A percentile compares a stretch with the other conserved stretches of the same genome.
These are phyloP conservation scores for Ophiosphaerella korrae DNA, from an alignment of 2,329 filamentous ascomycete species.

Conservation along the genomic window DNA sequence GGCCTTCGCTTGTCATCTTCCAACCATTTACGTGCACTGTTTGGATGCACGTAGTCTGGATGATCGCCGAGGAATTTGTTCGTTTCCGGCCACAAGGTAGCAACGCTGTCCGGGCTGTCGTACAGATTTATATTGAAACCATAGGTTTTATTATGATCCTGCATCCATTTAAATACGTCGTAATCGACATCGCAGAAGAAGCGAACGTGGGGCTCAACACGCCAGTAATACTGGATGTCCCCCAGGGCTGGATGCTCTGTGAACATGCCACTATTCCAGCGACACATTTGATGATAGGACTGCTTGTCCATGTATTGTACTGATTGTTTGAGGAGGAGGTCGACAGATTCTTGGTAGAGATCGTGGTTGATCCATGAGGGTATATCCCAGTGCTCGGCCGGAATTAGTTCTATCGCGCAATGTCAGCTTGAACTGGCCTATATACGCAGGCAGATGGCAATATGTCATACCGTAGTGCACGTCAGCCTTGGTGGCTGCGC, in stretches of 20 bases:
- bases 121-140: conserved; percentile 98
- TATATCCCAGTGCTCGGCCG: conserved; percentile 91
- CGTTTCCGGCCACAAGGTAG: conserved; percentile 93
- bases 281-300: conserved; percentile 98
- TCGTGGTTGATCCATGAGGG: conserved; percentile 92
- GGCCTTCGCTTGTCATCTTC: conserved; percentile 78
- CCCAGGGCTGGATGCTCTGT: conserved; percentile 91
- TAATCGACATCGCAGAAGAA: conserved; percentile 99
- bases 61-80: conserved; percentile 86
- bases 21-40: conserved; percentile 88
- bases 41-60: conserved; percentile 77
- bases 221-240: conserved; percentile 92
- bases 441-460: neutral
- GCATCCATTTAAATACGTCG: conserved; percentile 97
- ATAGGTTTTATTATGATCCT: conserved; percentile 98
- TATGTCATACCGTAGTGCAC: conserved; percentile 66
- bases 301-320: conserved; percentile 89
- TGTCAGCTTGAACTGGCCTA: conserved; percentile 8
- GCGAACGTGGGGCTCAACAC: conserved; percentile 96
- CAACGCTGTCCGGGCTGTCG: conserved; percentile 85
- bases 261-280: conserved; percentile 98
- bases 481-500: conserved; percentile 84
- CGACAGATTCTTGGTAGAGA: conserved; percentile 81
- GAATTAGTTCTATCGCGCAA: conserved; percentile 68
- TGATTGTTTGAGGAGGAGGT: conserved; percentile 78